Evolutionary conservation across 2,329 filamentous ascomycete genomes (phyloP), one percentile per base, ranked within the genome.

Genomic region (Daldinia sp.): DNA sequence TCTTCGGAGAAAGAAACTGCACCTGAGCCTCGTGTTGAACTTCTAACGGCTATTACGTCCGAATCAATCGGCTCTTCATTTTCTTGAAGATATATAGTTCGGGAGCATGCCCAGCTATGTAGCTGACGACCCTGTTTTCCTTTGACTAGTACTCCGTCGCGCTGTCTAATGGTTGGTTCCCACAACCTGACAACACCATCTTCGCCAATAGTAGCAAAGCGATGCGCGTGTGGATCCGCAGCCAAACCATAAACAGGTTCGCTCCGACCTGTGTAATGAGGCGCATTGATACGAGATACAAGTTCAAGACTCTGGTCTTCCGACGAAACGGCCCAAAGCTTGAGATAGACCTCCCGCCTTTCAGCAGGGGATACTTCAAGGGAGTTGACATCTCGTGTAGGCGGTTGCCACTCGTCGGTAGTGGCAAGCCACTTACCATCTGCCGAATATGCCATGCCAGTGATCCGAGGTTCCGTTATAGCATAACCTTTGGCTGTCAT

Each of bases 381-480:
- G 63, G 86, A 86, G 42, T 88, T 85, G 13, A 92, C 80, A 76
- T 98, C 94, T 67, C 87, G 83, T 12, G 83, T 81, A 9, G 92
- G 89, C 1, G 94, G 94, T 58, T 87, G 86, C 96, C 96, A 99
- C 75, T 94, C 92, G 77, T 99, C 96, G 1, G 97, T 88, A 1
- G 93, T 98, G 4, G 92, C 94, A 64, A 99, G 86, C 94, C 95
- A 98, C 72, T 89, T 86, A 18, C 95, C 95, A 76, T 98, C 91
- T 56, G 87, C 83, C 48, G 92, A 95, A 73, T 96, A 89, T 48
- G 90, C 87, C 57, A 98, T 83, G 63, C 92, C 88, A 6, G 88
- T 91, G 53, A 97, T 87, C 68, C 91, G 88, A 0, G 96, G 95
- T 73, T 97, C 92, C 13, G 88, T 85, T 56, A 98, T 88, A 4